phyloP scores from a whole-genome alignment of 768 basidiomycete species.

The Amanita polypyramis region DNA sequence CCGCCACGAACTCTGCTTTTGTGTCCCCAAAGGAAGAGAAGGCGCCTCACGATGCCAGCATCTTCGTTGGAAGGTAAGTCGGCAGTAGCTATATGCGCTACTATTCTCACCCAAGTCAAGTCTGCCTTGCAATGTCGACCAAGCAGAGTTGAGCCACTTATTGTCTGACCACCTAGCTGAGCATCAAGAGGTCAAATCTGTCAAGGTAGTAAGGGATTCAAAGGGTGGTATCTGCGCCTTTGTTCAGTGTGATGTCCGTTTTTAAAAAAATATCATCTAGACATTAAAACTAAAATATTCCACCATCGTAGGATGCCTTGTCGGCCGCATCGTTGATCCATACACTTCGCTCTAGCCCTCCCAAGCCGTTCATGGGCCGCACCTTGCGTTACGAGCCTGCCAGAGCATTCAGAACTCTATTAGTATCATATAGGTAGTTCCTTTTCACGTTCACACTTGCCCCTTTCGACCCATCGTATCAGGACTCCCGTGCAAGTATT shows the following conservation, averaged over 20 bases:
- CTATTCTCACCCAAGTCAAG: conserved; percentile 22
- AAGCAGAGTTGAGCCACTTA: conserved; percentile 46
- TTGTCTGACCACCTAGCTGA: conserved; percentile 59
- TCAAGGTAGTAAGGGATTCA: conserved; percentile 65
- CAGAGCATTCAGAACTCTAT: conserved; percentile 61
- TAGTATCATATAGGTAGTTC: conserved; percentile 63
- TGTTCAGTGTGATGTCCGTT: conserved; percentile 67
- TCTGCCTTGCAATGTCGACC: conserved; percentile 60
- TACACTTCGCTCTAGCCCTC: conserved; percentile 42
- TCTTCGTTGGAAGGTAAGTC: conserved; percentile 74
- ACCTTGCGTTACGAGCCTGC: conserved; percentile 70
- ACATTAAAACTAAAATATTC: not conserved
- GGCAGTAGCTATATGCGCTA: conserved; percentile 3
- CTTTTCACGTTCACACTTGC: conserved; percentile 6
- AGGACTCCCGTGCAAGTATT: conserved; percentile 28
- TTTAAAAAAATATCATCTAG: not conserved
- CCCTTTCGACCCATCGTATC: not conserved
- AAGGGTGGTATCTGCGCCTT: conserved; percentile 79
- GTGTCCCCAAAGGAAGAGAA: conserved; percentile 28
- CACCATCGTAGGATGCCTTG: conserved; percentile 34
- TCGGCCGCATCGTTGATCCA: conserved; percentile 51
- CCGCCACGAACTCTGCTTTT: conserved; percentile 10
- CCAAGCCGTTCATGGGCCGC: conserved; percentile 62
- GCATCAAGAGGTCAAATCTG: conserved; percentile 52
- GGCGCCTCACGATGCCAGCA: conserved; percentile 64